A percentile compares a stretch with the other conserved stretches of the same genome.
Conservation (phyloP, 2,329 filamentous ascomycete genomes). For the Hypomyces rosellus region DNA sequence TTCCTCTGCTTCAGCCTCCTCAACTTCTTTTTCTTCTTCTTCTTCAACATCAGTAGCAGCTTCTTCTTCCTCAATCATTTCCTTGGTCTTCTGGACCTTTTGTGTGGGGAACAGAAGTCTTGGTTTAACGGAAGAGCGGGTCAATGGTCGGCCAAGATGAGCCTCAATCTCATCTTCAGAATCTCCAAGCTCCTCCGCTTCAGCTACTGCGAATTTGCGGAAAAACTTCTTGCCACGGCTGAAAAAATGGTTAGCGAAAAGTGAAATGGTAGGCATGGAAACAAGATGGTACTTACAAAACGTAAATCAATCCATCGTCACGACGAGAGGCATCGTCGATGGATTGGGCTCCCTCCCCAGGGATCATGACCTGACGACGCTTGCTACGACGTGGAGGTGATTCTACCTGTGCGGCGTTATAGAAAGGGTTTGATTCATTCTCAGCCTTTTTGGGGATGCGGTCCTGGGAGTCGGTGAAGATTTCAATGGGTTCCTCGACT, state of each 20-base stretch:
- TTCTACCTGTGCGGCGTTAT: constrained; percentile 35
- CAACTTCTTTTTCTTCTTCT: constrained; percentile 25
- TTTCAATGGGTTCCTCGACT: constrained; percentile 55
- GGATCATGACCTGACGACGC: constrained; percentile 47
- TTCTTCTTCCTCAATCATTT: constrained; percentile 51
- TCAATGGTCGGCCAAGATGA: constrained; percentile 41
- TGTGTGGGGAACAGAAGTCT: constrained; percentile 60
- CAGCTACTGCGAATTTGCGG: constrained; percentile 54
- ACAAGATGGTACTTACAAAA: constrained; percentile 57
- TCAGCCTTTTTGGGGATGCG: constrained; percentile 62
- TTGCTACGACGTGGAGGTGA: constrained; percentile 47
- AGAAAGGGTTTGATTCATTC: constrained; percentile 68
- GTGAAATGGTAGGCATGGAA: background rate
- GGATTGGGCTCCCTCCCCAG: constrained; percentile 50
- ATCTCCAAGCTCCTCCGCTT: constrained; percentile 25
- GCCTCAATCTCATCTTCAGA: constrained; percentile 30
- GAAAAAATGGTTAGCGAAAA: constrained; percentile 19
- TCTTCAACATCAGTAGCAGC: constrained; percentile 54
- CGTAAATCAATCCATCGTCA: constrained; percentile 67
- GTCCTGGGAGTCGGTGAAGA: constrained; percentile 77
- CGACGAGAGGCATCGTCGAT: constrained; percentile 59
- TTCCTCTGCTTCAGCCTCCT: constrained; percentile 17
- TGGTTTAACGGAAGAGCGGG: constrained; percentile 64
- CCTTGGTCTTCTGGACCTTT: constrained; percentile 36
- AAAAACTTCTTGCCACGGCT: constrained; percentile 78